Conservation (phyloP, 495 filamentous ascomycete genomes). For the Amphirosellinia nigrospora region DNA sequence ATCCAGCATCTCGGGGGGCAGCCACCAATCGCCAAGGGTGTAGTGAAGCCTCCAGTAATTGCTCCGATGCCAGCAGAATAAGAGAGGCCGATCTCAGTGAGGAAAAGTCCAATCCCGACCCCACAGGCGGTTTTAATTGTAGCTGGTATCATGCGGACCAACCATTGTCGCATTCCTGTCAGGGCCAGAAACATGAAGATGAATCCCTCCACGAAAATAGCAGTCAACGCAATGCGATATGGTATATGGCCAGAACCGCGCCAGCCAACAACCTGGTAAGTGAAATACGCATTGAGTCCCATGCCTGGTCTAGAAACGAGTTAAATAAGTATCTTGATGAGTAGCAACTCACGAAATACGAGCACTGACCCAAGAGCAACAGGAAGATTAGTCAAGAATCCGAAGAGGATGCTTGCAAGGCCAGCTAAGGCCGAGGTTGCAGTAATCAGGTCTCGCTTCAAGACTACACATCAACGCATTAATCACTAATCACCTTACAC, state of each 20-base stretch:
- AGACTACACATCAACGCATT: slow-evolving; percentile 43
- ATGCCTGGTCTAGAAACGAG: slow-evolving; percentile 67
- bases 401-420: slow-evolving; percentile 55
- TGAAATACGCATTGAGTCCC: slow-evolving; percentile 85
- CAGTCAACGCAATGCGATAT: slow-evolving; percentile 75
- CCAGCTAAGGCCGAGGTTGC: slow-evolving; percentile 76
- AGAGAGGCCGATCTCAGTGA: slow-evolving; percentile 78
- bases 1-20: slow-evolving; percentile 57
- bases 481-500: slow-evolving; percentile 28
- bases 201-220: slow-evolving; percentile 81
- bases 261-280: slow-evolving; percentile 81
- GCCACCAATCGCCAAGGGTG: slow-evolving; percentile 73
- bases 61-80: slow-evolving; percentile 78
- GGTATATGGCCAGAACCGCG: slow-evolving; percentile 71
- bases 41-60: slow-evolving; percentile 61
- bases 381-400: slow-evolving; percentile 61
- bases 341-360: not conserved
- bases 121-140: slow-evolving; percentile 84
- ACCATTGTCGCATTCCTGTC: slow-evolving; percentile 82
- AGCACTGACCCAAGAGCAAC: slow-evolving; percentile 60
- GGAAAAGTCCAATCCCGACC: slow-evolving; percentile 78
- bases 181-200: slow-evolving; percentile 69
- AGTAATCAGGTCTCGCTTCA: slow-evolving; percentile 79
- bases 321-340: slow-evolving; percentile 28
- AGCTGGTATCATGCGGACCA: slow-evolving; percentile 76